phyloP scores from a whole-genome alignment of 495 filamentous ascomycete species.

The Oleoguttula mirabilis region DNA sequence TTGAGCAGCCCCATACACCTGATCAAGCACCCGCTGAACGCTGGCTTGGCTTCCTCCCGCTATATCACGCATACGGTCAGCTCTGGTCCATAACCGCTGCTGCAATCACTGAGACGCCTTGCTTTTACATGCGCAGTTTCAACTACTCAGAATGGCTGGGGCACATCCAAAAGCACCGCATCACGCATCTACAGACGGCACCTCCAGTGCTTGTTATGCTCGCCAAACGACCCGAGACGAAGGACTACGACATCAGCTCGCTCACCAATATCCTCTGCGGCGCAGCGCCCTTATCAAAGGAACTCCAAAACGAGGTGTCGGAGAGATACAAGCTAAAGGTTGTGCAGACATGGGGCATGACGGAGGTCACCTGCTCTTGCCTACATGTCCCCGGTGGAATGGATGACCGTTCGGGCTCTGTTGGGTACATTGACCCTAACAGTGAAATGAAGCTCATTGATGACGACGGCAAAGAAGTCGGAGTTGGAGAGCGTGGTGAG shows the following conservation, averaged over 20 bases:
- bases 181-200: constrained; percentile 22
- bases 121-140: constrained; percentile 30
- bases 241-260: constrained; percentile 27
- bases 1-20: constrained; percentile 21
- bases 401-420: constrained; percentile 27
- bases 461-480: constrained; percentile 29
- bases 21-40: constrained; percentile 8
- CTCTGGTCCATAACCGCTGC: constrained; percentile 8
- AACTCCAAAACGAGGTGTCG: constrained; percentile 32
- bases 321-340: constrained; percentile 24
- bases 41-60: constrained; percentile 28
- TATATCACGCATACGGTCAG: constrained; percentile 37
- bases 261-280: constrained; percentile 31
- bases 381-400: constrained; percentile 27
- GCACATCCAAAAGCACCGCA: constrained; percentile 1
- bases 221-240: constrained; percentile 30
- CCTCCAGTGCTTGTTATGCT: constrained; percentile 34
- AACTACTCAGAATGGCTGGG: constrained; percentile 22
- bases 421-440: constrained; percentile 30
- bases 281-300: constrained; percentile 29
- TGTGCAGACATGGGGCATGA: constrained; percentile 33
- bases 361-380: constrained; percentile 25
- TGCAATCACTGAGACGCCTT: constrained; percentile 20
- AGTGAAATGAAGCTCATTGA: constrained; percentile 27
- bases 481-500: constrained; percentile 28